Conservation (phyloP, 805 yeast species). For the Wickerhamomyces mucosus region DNA sequence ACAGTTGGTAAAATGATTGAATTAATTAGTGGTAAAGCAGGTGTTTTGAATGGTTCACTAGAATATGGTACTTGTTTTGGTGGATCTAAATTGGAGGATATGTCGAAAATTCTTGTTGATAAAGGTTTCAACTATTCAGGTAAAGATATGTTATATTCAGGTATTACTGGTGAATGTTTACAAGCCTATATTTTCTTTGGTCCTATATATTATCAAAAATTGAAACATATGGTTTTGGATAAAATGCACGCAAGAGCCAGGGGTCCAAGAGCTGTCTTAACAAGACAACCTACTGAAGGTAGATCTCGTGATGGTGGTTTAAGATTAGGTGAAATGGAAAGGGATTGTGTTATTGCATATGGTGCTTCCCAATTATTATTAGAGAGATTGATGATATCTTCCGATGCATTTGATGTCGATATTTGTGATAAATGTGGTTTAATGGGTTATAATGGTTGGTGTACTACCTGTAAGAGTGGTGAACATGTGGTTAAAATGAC, state of each 20-base stretch:
- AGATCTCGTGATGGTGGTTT: constrained; percentile 98
- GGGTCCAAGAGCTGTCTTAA: constrained; percentile 96
- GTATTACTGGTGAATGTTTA: constrained; percentile 93
- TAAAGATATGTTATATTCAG: constrained; percentile 94
- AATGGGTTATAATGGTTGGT: constrained; percentile 97
- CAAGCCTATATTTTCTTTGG: constrained; percentile 98
- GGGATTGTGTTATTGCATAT: constrained; percentile 98
- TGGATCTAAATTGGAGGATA: constrained; percentile 91
- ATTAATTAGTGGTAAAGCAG: constrained; percentile 93
- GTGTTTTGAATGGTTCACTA: constrained; percentile 82
- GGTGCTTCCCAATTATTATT: constrained; percentile 93
- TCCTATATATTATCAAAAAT: constrained; percentile 94
- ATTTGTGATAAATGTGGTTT: constrained; percentile 90
- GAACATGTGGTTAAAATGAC: constrained; percentile 88
- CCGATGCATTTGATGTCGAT: constrained; percentile 97
- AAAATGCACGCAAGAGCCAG: constrained; percentile 99
- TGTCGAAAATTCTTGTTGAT: constrained; percentile 83
- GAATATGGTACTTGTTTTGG: constrained; percentile 99
- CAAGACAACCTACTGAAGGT: constrained; percentile 99
- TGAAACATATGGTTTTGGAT: constrained; percentile 98
- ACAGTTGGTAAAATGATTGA: constrained; percentile 99
- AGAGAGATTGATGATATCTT: constrained; percentile 91
- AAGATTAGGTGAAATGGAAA: constrained; percentile 98
- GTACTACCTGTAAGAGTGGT: constrained; percentile 88
- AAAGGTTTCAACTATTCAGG: constrained; percentile 93